Evolutionary conservation across 176 grass and related monocot species (phyloP), one percentile per base, ranked within the genome.

Genomic region (Metroxylon sagu): DNA sequence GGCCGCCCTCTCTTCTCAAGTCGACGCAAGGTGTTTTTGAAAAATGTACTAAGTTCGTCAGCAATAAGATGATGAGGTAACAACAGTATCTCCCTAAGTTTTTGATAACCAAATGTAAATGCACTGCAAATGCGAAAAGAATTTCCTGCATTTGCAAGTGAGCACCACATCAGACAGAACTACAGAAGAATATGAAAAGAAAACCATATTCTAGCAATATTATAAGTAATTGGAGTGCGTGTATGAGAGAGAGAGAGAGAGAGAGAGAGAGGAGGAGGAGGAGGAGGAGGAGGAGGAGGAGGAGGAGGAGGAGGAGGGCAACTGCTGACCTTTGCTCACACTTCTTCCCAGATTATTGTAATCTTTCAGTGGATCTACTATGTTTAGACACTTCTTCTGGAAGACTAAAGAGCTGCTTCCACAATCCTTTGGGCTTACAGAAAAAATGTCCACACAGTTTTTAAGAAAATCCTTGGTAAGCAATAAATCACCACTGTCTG

Each of bases 261-360:
- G 30, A 8, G 30, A 8, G 35, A 14, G 35, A 14, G 35, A 43
- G 35, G 12, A 8, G 12, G 7, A 39, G 35, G 12, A 0, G 7
- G 30, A 31, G 30, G 7, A 6, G 12, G 35, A 39, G 35, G 35
- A 39, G 35, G 12, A 12, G 35, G 2, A 0, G 2, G 35, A 12
- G 35, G 15, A 8, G 16, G 29, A 50, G 23, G 62, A 5, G 57
- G 31, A 43, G 57, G 15, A 71, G 57, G 21, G 59, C 29, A 63
- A 68, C 29, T 49, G 71, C 79, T 62, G 31, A 97, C 93, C 85
- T 87, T 26, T 88, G 76, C 77, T 91, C 23, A 97, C 78, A 70
- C 87, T 97, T 66, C 93, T 80, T 17, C 93, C 93, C 43, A 97
- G 87, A 78, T 97, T 97, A 71, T 97, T 97, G 66, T 72, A 29